These are phyloP conservation scores for Candida pseudoglaebosa DNA, from an alignment of 805 yeast genomes.

Conservation along the genomic window DNA sequence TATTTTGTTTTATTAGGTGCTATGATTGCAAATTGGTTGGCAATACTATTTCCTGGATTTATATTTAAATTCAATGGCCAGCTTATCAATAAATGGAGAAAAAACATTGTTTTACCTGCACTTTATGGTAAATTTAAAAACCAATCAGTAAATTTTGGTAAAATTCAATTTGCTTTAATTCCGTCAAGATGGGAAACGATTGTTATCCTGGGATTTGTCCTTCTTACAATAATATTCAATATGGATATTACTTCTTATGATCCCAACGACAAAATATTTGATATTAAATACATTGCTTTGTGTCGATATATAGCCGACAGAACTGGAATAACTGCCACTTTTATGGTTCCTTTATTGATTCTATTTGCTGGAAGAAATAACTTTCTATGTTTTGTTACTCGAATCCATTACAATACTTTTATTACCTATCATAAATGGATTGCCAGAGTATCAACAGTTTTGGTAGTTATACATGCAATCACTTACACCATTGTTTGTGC, in stretches of 20 bases:
- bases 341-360: conserved; percentile 48
- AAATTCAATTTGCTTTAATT: conserved; percentile 27
- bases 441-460: conserved; percentile 28
- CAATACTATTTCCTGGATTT: conserved; percentile 20
- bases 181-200: conserved; percentile 39
- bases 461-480: conserved; percentile 29
- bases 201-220: conserved; percentile 27
- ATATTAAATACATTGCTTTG: conserved; percentile 14
- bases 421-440: conserved; percentile 44
- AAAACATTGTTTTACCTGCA: conserved; percentile 27
- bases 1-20: conserved; percentile 20
- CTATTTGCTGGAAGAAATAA: conserved; percentile 64
- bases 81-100: conserved; percentile 19
- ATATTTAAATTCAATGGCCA: conserved; percentile 22
- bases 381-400: conserved; percentile 53
- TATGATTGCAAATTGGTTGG: conserved; percentile 31
- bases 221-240: conserved; percentile 16
- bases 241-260: conserved; percentile 14
- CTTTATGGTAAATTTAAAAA: conserved; percentile 21
- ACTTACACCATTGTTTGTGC: conserved; percentile 17
- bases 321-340: conserved; percentile 45
- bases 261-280: conserved; percentile 17
- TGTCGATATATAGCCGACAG: conserved; percentile 44
- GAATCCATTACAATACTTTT: conserved; percentile 48
- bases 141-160: conserved; percentile 17